Evolutionary conservation across 2,329 filamentous ascomycete genomes (phyloP).

Genomic region (Aspergillus japonicus): DNA sequence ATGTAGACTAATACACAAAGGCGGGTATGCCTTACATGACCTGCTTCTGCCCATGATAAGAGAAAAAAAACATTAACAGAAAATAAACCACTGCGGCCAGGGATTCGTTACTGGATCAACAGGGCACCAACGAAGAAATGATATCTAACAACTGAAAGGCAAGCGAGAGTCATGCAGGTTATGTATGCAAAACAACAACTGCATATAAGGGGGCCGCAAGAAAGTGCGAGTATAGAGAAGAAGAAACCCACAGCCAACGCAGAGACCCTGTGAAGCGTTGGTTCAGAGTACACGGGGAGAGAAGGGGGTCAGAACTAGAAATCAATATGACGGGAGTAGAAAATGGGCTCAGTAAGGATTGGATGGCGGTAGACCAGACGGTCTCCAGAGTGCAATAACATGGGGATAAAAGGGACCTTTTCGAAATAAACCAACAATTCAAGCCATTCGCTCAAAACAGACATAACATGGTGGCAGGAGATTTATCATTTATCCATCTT

Average conservation of each 20-base stretch:
- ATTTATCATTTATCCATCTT: slow-evolving; percentile 48
- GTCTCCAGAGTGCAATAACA: not conserved
- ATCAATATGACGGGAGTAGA: slow-evolving; percentile 12
- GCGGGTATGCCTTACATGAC: slow-evolving; percentile 20
- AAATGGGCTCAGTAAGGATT: slow-evolving; percentile 15
- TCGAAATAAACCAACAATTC: not conserved
- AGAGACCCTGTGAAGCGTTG: slow-evolving; percentile 9
- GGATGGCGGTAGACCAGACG: slow-evolving; percentile 15
- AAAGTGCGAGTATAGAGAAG: slow-evolving; percentile 14
- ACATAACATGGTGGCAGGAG: slow-evolving; percentile 9
- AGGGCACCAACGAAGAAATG: slow-evolving; percentile 15
- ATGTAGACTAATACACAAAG: slow-evolving; percentile 31
- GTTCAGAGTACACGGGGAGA: slow-evolving; percentile 16
- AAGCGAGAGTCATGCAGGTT: slow-evolving; percentile 25
- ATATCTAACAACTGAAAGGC: slow-evolving; percentile 16
- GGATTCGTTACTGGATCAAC: slow-evolving; percentile 28
- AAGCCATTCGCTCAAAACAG: not conserved
- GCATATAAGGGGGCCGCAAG: slow-evolving; percentile 19
- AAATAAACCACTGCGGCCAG: slow-evolving; percentile 23
- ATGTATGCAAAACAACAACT: slow-evolving; percentile 32
- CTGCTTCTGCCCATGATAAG: slow-evolving; percentile 23
- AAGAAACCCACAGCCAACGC: slow-evolving; percentile 17
- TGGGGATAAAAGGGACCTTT: not conserved
- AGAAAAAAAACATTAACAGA: slow-evolving; percentile 23
- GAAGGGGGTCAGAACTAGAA: slow-evolving; percentile 12